Base-by-base conservation (phyloP, 768 basidiomycete genomes). In the Daedaleopsis nitida region DNA sequence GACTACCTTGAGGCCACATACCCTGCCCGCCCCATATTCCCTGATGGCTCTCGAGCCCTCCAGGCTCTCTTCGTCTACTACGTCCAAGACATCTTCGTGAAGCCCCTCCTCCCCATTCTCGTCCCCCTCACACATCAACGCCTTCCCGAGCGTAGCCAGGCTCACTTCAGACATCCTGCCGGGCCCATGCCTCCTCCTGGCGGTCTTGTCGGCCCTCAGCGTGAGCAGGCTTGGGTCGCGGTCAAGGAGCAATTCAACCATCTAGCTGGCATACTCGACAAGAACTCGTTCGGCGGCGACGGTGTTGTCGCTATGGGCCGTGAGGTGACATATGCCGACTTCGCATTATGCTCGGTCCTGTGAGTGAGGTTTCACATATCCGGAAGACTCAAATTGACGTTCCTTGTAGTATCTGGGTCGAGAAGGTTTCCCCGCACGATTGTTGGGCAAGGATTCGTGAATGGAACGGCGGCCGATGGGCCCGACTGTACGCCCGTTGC, bases 401-500 rank as follows among this genome's bases (percentile, higher is more conserved):
- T 2, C 7, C 1, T 42, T 9, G 16, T 32, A 72, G 71, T 44
- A 81, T 91, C 49, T 92, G 88, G 88, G 86, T 91, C 44, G 85
- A 90, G 69, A 78, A 83, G 51, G 83, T 91, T 69, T 83, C 87
- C 4, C 81, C 86, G n/a, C 84, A 87, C 58, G 87, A 91, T 63
- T 87, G 86, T 14, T 92, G 89, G 89, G 75, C 79, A 23, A 75
- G 84, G 55, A 80, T 91, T n/a, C 74, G 83, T 52, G 79, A 81
- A 27, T 91, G 89, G 89, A 86, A 88, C 66, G 79, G 77, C 4
- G 88, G 89, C 4, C 71, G 89, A 45, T 92, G 89, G 89, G 74
- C 77, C 52, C 75, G 81, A 49, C 73, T 92, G 52, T 84, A 79
- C 74, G 84, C 86, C 54, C 75, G 84, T 35, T 90, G 88, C 73